Percentiles rank a stretch among this genome's conserved stretches.
Evolutionary conservation across 2,329 filamentous ascomycete genomes (phyloP).

Genomic region (Claviceps fusiformis): DNA sequence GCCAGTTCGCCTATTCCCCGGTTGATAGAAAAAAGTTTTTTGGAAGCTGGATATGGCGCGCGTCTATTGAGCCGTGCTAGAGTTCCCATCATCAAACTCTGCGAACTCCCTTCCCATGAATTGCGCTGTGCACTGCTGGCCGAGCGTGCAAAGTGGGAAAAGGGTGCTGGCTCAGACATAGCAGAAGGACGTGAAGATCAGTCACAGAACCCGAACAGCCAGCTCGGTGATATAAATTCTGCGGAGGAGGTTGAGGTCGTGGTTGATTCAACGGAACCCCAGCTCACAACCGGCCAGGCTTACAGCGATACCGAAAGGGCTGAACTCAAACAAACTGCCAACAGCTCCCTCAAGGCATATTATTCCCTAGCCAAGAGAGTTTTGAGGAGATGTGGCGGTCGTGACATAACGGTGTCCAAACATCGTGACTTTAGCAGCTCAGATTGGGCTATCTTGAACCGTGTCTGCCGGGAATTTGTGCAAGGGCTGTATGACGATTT

Average conservation of each 20-base stretch:
- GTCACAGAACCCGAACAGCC: slow-evolving; percentile 6
- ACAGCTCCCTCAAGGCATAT: slow-evolving; percentile 31
- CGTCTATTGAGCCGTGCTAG: slow-evolving; percentile 65
- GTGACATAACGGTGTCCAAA: slow-evolving; percentile 37
- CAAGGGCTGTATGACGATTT: slow-evolving; percentile 34
- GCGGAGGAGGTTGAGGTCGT: not conserved
- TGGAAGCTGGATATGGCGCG: slow-evolving; percentile 61
- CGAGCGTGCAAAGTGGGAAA: slow-evolving; percentile 61
- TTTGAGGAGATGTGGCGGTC: slow-evolving; percentile 33
- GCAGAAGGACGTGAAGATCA: slow-evolving; percentile 24
- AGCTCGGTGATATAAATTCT: slow-evolving; percentile 8
- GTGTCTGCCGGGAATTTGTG: slow-evolving; percentile 40
- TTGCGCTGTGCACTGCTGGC: slow-evolving; percentile 48
- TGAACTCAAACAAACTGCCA: slow-evolving; percentile 28
- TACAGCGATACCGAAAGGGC: slow-evolving; percentile 11
- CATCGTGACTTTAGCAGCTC: slow-evolving; percentile 24
- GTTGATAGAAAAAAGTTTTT: slow-evolving; percentile 59
- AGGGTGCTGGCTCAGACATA: slow-evolving; percentile 27
- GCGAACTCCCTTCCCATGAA: slow-evolving; percentile 50
- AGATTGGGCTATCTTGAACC: slow-evolving; percentile 36
- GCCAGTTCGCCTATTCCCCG: slow-evolving; percentile 53
- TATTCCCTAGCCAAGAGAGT: slow-evolving; percentile 35
- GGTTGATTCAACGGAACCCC: slow-evolving; percentile 5
- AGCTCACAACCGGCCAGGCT: not conserved
- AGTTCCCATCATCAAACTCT: slow-evolving; percentile 81